Evolutionary conservation across 225 moss, liverwort and hornwort species (phyloP).

Genomic region (Physcomitrium patens): DNA sequence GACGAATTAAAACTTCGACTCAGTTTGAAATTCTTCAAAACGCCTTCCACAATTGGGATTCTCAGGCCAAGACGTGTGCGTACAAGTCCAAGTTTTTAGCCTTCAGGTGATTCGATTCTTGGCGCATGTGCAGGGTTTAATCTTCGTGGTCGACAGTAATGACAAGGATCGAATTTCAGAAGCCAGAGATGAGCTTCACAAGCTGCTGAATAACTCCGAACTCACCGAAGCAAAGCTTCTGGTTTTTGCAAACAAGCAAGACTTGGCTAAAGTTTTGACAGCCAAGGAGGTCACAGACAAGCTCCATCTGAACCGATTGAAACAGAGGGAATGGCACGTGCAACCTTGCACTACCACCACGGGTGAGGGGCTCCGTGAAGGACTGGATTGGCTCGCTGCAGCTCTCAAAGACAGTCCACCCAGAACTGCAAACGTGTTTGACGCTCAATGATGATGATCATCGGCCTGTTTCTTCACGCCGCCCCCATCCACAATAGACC

Average conservation of each 20-base stretch:
- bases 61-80: background rate
- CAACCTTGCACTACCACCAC: slow-evolving; percentile 69
- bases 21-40: too few species aligned
- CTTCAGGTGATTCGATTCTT: background rate
- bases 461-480: background rate
- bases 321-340: slow-evolving; percentile 57
- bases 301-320: slow-evolving; percentile 50
- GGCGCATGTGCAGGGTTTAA: slow-evolving; percentile 55
- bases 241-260: slow-evolving; percentile 75
- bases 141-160: slow-evolving; percentile 70
- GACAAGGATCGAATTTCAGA: slow-evolving; percentile 64
- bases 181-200: slow-evolving; percentile 74
- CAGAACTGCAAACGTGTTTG: background rate
- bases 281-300: slow-evolving; percentile 60
- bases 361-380: slow-evolving; percentile 61
- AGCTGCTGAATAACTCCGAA: slow-evolving; percentile 50
- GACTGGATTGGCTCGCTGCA: slow-evolving; percentile 51
- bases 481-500: background rate
- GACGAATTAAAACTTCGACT: too few species aligned
- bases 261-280: slow-evolving; percentile 49
- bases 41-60: too few species aligned
- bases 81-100: background rate
- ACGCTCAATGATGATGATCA: background rate
- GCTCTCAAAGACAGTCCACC: slow-evolving; percentile 42
- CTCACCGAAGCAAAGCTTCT: slow-evolving; percentile 50